phyloP scores from a whole-genome alignment of 805 yeast genomes.

The Candida qinlingensis region DNA sequence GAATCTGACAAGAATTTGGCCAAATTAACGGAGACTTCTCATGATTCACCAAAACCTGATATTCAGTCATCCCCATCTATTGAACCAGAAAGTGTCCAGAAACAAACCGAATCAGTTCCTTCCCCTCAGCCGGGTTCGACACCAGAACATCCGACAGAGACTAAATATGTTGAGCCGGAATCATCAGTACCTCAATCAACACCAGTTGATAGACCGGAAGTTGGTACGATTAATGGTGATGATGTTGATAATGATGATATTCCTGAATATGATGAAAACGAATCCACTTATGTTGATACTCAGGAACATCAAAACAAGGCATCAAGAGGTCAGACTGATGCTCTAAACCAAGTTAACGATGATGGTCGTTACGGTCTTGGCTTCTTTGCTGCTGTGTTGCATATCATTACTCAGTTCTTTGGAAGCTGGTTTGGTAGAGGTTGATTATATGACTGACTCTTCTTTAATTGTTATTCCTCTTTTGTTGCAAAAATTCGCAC shows the following conservation, averaged over 20 bases:
- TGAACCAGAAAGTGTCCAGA: too few species aligned
- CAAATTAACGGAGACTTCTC: slow-evolving; percentile 1
- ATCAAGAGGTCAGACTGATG: not conserved
- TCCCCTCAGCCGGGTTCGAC: slow-evolving; percentile 2
- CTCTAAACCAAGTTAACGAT: not conserved
- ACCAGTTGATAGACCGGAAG: slow-evolving; percentile 1
- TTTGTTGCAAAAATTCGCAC: too few species aligned
- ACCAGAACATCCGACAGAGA: not conserved
- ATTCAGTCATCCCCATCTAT: too few species aligned
- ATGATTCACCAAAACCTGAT: not conserved
- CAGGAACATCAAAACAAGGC: not conserved
- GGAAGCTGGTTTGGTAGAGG: slow-evolving; percentile 16
- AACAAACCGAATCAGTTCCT: not conserved
- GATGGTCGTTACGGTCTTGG: slow-evolving; percentile 9
- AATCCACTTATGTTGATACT: not conserved
- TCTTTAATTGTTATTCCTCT: too few species aligned
- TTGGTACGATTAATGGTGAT: not conserved
- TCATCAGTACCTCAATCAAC: not conserved
- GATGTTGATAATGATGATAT: not conserved
- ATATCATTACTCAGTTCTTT: slow-evolving; percentile 22
- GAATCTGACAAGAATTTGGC: not conserved
- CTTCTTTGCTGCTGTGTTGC: slow-evolving; percentile 20
- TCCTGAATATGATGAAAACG: not conserved
- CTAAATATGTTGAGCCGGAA: not conserved
- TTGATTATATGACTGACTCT: not conserved